Evolutionary conservation across 2,329 filamentous ascomycete species (phyloP).

Genomic region (Pyricularia grisea): DNA sequence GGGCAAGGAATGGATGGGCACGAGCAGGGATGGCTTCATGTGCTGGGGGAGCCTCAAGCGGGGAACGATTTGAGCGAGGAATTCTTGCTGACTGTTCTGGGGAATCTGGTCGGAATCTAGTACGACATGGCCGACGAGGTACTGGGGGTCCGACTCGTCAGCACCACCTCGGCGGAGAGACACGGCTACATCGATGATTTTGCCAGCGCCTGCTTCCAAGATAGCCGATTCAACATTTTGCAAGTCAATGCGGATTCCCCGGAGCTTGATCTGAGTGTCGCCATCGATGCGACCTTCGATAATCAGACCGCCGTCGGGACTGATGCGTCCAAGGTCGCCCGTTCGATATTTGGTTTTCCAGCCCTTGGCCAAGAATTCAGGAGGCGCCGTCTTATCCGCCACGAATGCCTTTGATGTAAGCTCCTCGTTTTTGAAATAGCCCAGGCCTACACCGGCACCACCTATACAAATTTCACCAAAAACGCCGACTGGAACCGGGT

Average conservation of each 20-base stretch:
- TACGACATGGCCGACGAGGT: constrained; percentile 20
- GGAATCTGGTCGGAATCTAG: constrained; percentile 7
- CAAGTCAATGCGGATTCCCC: constrained; percentile 5
- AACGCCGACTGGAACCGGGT: constrained; percentile 21
- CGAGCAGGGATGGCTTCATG: not conserved
- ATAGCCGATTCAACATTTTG: not conserved
- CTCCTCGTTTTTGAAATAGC: constrained; percentile 24
- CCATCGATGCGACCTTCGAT: constrained; percentile 27
- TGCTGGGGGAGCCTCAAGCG: not conserved
- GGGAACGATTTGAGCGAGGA: not conserved
- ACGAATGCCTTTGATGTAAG: not conserved
- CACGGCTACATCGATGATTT: not conserved
- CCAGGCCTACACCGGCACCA: constrained; percentile 27
- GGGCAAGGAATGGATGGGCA: not conserved
- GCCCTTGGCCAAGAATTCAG: not conserved
- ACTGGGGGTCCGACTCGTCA: constrained; percentile 5
- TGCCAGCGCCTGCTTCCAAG: not conserved
- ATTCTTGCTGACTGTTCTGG: not conserved
- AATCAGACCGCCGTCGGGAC: constrained; percentile 18
- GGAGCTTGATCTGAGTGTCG: constrained; percentile 35
- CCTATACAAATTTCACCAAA: constrained; percentile 29
- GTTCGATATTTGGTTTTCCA: not conserved
- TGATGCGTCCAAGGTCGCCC: not conserved
- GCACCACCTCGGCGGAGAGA: constrained; percentile 5
- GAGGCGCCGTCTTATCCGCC: not conserved